Evolutionary conservation across 1,284 basidiomycete genomes (phyloP).

Genomic region (Sporisorium scitamineum): DNA sequence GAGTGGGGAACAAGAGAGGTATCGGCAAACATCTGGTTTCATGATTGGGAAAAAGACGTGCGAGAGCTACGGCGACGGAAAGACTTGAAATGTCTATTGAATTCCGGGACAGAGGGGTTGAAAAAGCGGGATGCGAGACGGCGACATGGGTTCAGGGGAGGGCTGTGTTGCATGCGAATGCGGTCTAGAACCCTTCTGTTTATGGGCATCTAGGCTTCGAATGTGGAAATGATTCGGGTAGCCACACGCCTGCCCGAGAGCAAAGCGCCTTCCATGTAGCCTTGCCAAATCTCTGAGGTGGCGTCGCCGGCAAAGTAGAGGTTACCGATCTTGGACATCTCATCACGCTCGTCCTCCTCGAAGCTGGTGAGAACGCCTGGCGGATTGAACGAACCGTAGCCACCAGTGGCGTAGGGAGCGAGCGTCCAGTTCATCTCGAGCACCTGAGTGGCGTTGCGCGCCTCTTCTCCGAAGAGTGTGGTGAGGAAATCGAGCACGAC

Average conservation of each 20-base stretch:
- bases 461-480: conserved; percentile 29
- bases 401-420: conserved; percentile 38
- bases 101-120: background rate
- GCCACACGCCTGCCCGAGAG: conserved; percentile 38
- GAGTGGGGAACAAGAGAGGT: background rate
- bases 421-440: conserved; percentile 45
- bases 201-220: conserved; percentile 11
- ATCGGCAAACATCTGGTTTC: background rate
- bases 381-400: conserved; percentile 44
- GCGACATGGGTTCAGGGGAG: background rate
- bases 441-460: conserved; percentile 22
- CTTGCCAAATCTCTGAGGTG: conserved; percentile 45
- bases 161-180: background rate
- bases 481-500: conserved; percentile 31
- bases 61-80: background rate
- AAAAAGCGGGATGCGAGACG: background rate
- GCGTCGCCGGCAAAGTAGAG: conserved; percentile 47
- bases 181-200: background rate
- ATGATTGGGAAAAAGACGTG: background rate
- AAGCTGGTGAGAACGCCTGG: conserved; percentile 46
- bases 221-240: conserved; percentile 24
- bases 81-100: background rate
- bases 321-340: conserved; percentile 35
- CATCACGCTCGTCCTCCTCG: conserved; percentile 32
- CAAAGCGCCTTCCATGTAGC: conserved; percentile 50